Base-by-base conservation (phyloP, 2,329 filamentous ascomycete genomes). In the Coleophoma eucalyptorum region DNA sequence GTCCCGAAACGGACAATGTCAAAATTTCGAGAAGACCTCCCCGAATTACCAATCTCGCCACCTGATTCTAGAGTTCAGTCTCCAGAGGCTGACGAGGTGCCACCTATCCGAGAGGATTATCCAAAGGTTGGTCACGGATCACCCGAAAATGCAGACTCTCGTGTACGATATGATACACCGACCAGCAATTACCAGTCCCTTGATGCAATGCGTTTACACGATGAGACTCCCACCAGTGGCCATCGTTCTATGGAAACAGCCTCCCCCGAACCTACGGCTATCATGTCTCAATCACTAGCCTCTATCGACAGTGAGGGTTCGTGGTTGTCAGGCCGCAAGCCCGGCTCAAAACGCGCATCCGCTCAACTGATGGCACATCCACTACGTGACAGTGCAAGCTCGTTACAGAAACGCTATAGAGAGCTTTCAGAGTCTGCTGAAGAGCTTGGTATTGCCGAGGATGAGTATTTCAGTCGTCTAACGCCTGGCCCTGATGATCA, bases 271-370 rank as follows among this genome's bases (percentile, higher is more conserved):
- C 78, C 72, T 34, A 66, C 47, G 58, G 65, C 47, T 62, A 79
- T 56, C 35, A 69, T 91, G 64, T 90, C 91, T 31, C 87, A 92
- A 67, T 97, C 93, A 0, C 77, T 97, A 16, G 94, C 91, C 2
- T 97, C 92, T 0, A 90, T 97, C 52, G 94, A 97, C 64, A 97
- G 92, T 0, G 94, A 99, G 72, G 94, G 82, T 4, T 97, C 92
- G 0, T 99, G 94, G 94, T 83, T 99, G 42, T 94, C 91, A 3
- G 91, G 93, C 15, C 84, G 86, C 50, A 68, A 70, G 58, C 50
- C 72, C 56, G 70, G 68, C 46, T 78, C 75, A 57, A 75, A 73
- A 62, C 69, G 74, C 56, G 68, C 70, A 31, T 74, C 75, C 57
- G 63, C 74, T 50, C 65, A 75, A 64, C 67, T 82, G 64, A 62